Evolutionary conservation across 148 eudicot species (phyloP).

Genomic region (Oxyria digyna): DNA sequence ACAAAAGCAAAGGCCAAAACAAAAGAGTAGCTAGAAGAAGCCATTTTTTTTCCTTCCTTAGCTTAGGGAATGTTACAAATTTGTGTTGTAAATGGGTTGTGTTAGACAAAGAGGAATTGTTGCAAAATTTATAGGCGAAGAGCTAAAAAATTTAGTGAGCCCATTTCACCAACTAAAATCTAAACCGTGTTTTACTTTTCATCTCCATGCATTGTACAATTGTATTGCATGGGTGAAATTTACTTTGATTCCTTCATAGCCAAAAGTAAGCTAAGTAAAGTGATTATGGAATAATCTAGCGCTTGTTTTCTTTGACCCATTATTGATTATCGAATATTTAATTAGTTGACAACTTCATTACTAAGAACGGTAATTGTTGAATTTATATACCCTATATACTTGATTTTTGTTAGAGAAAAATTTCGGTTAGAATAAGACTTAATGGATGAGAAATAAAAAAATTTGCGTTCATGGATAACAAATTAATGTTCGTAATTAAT

Average conservation of each 20-base stretch:
- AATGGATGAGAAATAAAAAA: too few species aligned
- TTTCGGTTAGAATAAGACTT: too few species aligned
- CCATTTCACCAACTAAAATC: background rate
- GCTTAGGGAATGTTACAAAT: background rate
- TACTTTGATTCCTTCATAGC: background rate
- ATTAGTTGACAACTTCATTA: background rate
- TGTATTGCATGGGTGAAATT: background rate
- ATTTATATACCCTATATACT: background rate
- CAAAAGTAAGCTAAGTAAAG: background rate
- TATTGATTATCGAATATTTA: background rate
- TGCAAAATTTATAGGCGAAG: constrained; percentile 11
- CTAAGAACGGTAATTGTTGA: background rate
- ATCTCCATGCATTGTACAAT: background rate
- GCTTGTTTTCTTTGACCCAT: background rate
- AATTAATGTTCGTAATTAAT: too few species aligned
- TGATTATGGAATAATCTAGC: background rate
- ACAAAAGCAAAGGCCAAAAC: constrained; percentile 19
- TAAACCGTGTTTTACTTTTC: background rate
- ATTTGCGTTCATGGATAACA: too few species aligned
- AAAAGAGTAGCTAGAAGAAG: constrained; percentile 20
- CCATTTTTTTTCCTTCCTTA: constrained; percentile 19
- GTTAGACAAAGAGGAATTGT: constrained; percentile 5
- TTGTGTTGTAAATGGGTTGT: background rate
- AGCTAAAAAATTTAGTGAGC: background rate
- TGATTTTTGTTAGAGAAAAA: too few species aligned